Evolutionary conservation across 441 rosid species (phyloP).

Genomic region (Kokia cookei): DNA sequence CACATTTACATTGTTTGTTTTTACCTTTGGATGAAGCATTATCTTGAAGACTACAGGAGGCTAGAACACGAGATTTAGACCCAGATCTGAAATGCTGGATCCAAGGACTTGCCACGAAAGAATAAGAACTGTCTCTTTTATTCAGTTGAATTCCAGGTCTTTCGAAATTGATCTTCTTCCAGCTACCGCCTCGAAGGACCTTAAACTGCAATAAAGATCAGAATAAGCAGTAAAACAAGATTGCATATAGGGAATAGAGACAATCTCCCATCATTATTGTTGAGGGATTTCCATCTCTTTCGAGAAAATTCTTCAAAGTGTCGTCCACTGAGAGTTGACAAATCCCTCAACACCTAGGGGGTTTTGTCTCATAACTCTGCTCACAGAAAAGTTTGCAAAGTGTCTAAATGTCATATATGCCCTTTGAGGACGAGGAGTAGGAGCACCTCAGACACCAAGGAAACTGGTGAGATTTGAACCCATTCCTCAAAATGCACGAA

Average conservation of each 20-base stretch:
- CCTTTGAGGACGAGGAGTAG: too few relatives aligned
- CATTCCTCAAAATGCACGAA: too few relatives aligned
- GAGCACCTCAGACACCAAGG: too few relatives aligned
- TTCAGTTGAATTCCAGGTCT: constrained; percentile 25
- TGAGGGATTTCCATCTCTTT: too few relatives aligned
- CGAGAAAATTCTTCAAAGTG: too few relatives aligned
- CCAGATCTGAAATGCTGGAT: constrained; percentile 38
- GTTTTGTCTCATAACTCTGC: too few relatives aligned
- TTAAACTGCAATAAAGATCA: constrained; percentile 28
- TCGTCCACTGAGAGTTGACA: too few relatives aligned
- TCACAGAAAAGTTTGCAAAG: too few relatives aligned
- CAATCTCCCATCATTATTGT: not conserved
- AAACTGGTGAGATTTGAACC: too few relatives aligned
- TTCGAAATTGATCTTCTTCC: constrained; percentile 47
- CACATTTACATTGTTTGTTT: constrained; percentile 14
- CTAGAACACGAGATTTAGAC: constrained; percentile 12
- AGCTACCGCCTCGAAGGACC: constrained; percentile 32
- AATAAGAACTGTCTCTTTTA: constrained; percentile 12
- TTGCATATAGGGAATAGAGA: not conserved
- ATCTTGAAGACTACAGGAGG: constrained; percentile 3
- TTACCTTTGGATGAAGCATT: constrained; percentile 11
- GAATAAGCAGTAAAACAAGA: not conserved
- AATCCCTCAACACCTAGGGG: too few relatives aligned
- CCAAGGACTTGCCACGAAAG: constrained; percentile 40
- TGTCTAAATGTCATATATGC: too few relatives aligned